A percentile compares a stretch with the other conserved stretches of the same genome.
Conservation (phyloP, 2,329 filamentous ascomycete genomes). For the Myriosclerotinia duriaeana region DNA sequence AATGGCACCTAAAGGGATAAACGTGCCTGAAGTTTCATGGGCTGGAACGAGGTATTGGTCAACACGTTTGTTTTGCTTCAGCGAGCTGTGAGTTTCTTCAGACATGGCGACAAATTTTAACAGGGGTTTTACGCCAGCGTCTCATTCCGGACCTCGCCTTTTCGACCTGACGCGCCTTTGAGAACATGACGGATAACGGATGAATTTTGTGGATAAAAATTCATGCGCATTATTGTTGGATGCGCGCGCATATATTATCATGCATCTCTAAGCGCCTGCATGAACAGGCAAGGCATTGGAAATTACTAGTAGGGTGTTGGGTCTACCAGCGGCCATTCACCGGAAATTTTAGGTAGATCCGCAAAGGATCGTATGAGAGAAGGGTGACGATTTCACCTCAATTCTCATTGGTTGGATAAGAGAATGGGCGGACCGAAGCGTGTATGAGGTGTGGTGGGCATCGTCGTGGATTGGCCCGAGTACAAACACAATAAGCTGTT, state of each 20-base stretch:
- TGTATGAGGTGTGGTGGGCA: conserved; percentile 14
- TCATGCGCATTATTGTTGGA: conserved; percentile 17
- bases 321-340: neutral
- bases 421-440: conserved; percentile 17
- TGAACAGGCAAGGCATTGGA: conserved; percentile 13
- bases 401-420: conserved; percentile 18
- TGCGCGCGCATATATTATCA: conserved; percentile 25
- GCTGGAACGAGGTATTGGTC: neutral
- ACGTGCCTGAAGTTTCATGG: neutral
- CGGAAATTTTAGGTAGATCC: conserved; percentile 14
- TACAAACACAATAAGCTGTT: conserved; percentile 22
- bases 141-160: conserved; percentile 15
- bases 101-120: conserved; percentile 17
- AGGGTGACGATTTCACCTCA: neutral
- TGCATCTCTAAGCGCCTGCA: conserved; percentile 27
- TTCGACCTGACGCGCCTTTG: conserved; percentile 7
- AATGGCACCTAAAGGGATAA: neutral
- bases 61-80: neutral
- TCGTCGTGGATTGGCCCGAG: conserved; percentile 14
- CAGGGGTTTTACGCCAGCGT: conserved; percentile 10
- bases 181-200: neutral
- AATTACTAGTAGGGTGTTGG: conserved; percentile 1
- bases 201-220: conserved; percentile 11
- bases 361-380: neutral
- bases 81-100: conserved; percentile 3